These are phyloP conservation scores for Alternaria angustiovoidea DNA, from an alignment of 2,329 filamentous ascomycete species.

Conservation along the genomic window DNA sequence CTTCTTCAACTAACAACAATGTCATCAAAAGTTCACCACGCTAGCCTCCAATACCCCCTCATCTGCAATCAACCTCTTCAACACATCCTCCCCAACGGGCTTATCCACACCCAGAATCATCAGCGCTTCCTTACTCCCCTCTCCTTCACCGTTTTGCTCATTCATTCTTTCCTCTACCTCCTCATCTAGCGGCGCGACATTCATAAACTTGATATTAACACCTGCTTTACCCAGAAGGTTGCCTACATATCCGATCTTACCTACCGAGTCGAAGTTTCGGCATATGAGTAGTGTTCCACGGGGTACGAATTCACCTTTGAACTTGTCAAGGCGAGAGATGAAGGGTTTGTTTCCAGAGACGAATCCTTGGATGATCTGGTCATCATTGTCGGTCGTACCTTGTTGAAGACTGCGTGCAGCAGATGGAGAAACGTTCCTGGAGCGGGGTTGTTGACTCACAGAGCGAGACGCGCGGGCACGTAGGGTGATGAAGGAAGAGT, in stretches of 20 bases:
- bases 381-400: conserved; percentile 34
- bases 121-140: conserved; percentile 69
- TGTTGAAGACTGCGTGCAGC: conserved; percentile 23
- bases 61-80: conserved; percentile 57
- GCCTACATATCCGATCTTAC: conserved; percentile 83
- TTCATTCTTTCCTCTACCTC: conserved; percentile 38
- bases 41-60: conserved; percentile 63
- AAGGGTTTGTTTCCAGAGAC: conserved; percentile 69
- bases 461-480: conserved; percentile 60
- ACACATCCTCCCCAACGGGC: conserved; percentile 65
- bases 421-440: conserved; percentile 40
- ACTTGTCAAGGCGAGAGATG: conserved; percentile 77
- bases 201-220: conserved; percentile 85
- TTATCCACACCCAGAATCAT: conserved; percentile 83
- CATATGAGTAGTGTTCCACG: conserved; percentile 79
- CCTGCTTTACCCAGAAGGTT: conserved; percentile 72
- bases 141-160: conserved; percentile 14
- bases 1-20: background rate
- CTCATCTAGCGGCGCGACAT: conserved; percentile 67
- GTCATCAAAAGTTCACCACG: conserved; percentile 55
- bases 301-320: conserved; percentile 76
- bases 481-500: conserved; percentile 75
- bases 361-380: conserved; percentile 71
- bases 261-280: conserved; percentile 81
- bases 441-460: conserved; percentile 37